phyloP scores from a whole-genome alignment of 495 filamentous ascomycete genomes.

The Xylaria scruposa region DNA sequence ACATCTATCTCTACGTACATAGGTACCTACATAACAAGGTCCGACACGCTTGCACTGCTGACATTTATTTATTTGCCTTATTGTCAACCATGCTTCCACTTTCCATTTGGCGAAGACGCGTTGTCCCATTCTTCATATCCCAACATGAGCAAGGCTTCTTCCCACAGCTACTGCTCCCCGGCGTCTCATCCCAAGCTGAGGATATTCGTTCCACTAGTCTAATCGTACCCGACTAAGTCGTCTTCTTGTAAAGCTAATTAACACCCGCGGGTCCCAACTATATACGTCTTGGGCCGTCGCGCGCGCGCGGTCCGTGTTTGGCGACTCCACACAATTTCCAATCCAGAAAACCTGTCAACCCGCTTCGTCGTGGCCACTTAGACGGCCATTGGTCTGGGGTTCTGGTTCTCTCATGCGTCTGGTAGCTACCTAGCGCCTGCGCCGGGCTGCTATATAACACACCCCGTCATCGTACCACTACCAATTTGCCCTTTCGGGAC shows the following conservation, averaged over 20 bases:
- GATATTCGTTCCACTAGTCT: slow-evolving; percentile 2
- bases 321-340: slow-evolving; percentile 25
- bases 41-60: slow-evolving; percentile 19
- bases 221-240: background rate
- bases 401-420: slow-evolving; percentile 24
- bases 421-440: slow-evolving; percentile 21
- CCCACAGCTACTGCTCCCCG: background rate
- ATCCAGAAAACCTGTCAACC: slow-evolving; percentile 33
- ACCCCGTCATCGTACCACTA: slow-evolving; percentile 25
- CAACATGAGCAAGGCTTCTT: slow-evolving; percentile 20
- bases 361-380: slow-evolving; percentile 29
- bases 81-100: background rate
- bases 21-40: slow-evolving; percentile 21
- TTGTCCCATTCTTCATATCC: background rate
- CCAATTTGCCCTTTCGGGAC: slow-evolving; percentile 24
- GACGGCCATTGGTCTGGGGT: slow-evolving; percentile 35
- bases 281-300: slow-evolving; percentile 10
- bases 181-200: slow-evolving; percentile 13
- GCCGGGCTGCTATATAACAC: slow-evolving; percentile 38
- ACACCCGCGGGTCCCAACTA: slow-evolving; percentile 16
- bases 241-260: background rate
- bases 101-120: slow-evolving; percentile 18
- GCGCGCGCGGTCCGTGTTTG: slow-evolving; percentile 22
- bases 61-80: background rate
- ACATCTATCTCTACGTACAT: slow-evolving; percentile 26